Evolutionary conservation across 768 basidiomycete species (phyloP).

Genomic region (Sporobolomyces roseus): DNA sequence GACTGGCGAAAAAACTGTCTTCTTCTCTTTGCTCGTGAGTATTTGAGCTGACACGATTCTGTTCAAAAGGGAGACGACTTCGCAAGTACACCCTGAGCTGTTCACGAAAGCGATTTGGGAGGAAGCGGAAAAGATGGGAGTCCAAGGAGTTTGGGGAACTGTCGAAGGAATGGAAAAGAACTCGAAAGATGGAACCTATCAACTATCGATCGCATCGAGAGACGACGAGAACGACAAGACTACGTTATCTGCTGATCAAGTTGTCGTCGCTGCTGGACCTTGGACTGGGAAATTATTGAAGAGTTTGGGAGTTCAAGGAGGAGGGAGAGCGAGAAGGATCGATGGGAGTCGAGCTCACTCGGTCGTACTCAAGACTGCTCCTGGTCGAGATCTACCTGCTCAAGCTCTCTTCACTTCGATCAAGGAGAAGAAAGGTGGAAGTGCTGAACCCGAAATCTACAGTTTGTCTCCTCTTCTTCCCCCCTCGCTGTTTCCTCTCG

Average conservation of each 20-base stretch:
- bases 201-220: not conserved
- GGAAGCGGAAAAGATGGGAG: slow-evolving; percentile 60
- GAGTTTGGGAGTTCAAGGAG: slow-evolving; percentile 44
- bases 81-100: slow-evolving; percentile 58
- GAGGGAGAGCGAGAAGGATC: slow-evolving; percentile 41
- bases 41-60: not conserved
- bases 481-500: not conserved
- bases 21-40: not conserved
- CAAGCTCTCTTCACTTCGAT: slow-evolving; percentile 68
- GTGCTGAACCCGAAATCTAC: slow-evolving; percentile 53
- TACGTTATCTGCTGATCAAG: slow-evolving; percentile 48
- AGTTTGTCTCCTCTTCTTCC: slow-evolving; percentile 19
- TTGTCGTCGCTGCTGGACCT: slow-evolving; percentile 77
- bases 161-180: slow-evolving; percentile 45
- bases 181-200: slow-evolving; percentile 20
- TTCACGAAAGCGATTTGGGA: slow-evolving; percentile 71
- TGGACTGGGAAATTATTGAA: slow-evolving; percentile 65
- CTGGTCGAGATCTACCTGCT: slow-evolving; percentile 38
- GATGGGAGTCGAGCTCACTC: slow-evolving; percentile 49
- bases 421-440: slow-evolving; percentile 45
- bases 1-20: too few species aligned
- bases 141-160: slow-evolving; percentile 53
- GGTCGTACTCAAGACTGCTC: slow-evolving; percentile 47
- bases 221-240: slow-evolving; percentile 24
- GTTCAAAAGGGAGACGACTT: not conserved